A percentile compares a stretch with the other conserved stretches of the same genome.
phyloP scores from a whole-genome alignment of 257 asterid species.

The Apocynum venetum region DNA sequence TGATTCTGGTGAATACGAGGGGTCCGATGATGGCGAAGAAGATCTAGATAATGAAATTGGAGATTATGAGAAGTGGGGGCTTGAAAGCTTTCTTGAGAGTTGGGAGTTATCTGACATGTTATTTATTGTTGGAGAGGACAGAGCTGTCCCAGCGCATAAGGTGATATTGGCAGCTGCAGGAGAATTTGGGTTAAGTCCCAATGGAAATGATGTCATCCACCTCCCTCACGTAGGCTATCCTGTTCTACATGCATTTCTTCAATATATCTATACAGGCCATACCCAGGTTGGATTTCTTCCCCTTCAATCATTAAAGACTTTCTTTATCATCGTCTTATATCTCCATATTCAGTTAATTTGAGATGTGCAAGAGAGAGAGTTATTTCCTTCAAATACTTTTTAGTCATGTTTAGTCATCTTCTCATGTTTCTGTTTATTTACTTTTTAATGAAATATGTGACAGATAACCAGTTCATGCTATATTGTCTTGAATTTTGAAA shows the following conservation, averaged over 20 bases:
- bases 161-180: slow-evolving; percentile 77
- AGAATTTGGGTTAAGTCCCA: slow-evolving; percentile 41
- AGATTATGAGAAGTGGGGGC: slow-evolving; percentile 74
- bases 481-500: not conserved
- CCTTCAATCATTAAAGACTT: not conserved
- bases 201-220: slow-evolving; percentile 46
- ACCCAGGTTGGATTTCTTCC: slow-evolving; percentile 54
- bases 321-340: not conserved
- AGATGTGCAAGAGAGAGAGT: not conserved
- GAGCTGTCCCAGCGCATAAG: slow-evolving; percentile 82
- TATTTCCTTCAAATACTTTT: not conserved
- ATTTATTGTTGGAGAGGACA: slow-evolving; percentile 72
- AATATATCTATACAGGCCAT: slow-evolving; percentile 72
- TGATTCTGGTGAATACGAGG: slow-evolving; percentile 47
- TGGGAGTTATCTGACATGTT: slow-evolving; percentile 81
- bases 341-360: not conserved
- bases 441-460: not conserved
- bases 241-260: slow-evolving; percentile 67
- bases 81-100: slow-evolving; percentile 66
- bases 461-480: not conserved
- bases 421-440: not conserved
- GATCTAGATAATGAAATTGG: slow-evolving; percentile 52
- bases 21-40: slow-evolving; percentile 52
- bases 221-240: slow-evolving; percentile 52
- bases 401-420: not conserved